Evolutionary conservation across 169 alveolate species (phyloP).

Genomic region (Plasmodium adleri): DNA sequence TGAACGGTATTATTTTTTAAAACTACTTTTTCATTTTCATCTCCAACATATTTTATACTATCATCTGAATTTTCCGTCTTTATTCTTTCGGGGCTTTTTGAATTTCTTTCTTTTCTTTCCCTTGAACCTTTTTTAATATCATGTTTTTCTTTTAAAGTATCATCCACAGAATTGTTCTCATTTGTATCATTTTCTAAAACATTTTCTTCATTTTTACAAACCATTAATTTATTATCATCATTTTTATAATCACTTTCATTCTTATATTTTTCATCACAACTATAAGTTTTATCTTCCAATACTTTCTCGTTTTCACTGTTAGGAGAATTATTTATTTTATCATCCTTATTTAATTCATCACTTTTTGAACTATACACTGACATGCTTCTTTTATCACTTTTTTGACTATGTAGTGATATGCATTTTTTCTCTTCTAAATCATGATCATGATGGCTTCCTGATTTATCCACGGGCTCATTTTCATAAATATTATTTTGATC

Average conservation of each 20-base stretch:
- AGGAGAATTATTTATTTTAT: background rate
- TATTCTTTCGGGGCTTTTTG: background rate
- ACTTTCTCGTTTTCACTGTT: background rate
- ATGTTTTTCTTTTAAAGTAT: background rate
- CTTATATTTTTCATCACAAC: background rate
- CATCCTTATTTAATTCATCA: background rate
- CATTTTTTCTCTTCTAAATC: background rate
- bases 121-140: background rate
- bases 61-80: background rate
- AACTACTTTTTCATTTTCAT: slow-evolving; percentile 1
- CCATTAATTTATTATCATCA: background rate
- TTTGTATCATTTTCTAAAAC: background rate
- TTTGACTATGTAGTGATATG: background rate
- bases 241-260: background rate
- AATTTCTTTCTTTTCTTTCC: slow-evolving; percentile 1
- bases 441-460: background rate
- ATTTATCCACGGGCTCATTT: background rate
- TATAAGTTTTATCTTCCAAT: background rate
- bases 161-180: background rate
- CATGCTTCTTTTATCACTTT: background rate
- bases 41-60: background rate
- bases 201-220: slow-evolving; percentile 9
- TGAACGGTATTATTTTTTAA: background rate
- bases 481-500: background rate
- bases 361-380: background rate